Base-by-base conservation (phyloP, 257 asterid genomes). In the Lycium ferocissimum region DNA sequence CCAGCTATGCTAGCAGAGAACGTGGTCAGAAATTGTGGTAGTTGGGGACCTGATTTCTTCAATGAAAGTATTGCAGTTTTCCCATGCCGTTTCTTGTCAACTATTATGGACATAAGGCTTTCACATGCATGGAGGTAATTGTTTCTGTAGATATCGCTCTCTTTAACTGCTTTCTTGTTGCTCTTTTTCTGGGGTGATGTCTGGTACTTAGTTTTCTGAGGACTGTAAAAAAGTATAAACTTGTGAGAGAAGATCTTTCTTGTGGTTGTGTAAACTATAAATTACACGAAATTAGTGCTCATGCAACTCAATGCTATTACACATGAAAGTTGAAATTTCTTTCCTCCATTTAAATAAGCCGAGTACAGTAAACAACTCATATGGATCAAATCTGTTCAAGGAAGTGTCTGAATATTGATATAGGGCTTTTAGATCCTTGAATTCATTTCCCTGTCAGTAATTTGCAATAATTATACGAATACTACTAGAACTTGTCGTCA, bases 1-100 rank as follows among this genome's bases (percentile, higher is more conserved):
- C 99, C 99, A 0, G 99, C 98, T 37, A 97, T 92, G 88, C 89
- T 89, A 79, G 98, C 98, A 1, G 99, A 95, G 59, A 91, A 87
- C 43, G 91, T 96, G 79, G 95, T 91, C 57, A 97, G 93, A 61
- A 94, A 89, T 54, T 85, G 88, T 47, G 98, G 94, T 63, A 97
- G 90, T 76, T 93, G 93, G 14, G 97, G 90, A 9, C 98, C 91
- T 0, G 98, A 92, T 89, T 90, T 95, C 92, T 93, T 97, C 86
- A 97, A 84, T 17, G 98, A 93, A 79, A 56, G 88, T 81, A 97
- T 81, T 22, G 91, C 87, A 38, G 85, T 88, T 87, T 65, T 91
- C 9, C 90, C 91, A 43, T 86, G 92, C 83, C 90, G 94, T 58
- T 93, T 90, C 82, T 92, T 86, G 90, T 87, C 91, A 54, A 92